Evolutionary conservation across 805 yeast species (phyloP).

Genomic region (Myxozyma vanderwaltii): DNA sequence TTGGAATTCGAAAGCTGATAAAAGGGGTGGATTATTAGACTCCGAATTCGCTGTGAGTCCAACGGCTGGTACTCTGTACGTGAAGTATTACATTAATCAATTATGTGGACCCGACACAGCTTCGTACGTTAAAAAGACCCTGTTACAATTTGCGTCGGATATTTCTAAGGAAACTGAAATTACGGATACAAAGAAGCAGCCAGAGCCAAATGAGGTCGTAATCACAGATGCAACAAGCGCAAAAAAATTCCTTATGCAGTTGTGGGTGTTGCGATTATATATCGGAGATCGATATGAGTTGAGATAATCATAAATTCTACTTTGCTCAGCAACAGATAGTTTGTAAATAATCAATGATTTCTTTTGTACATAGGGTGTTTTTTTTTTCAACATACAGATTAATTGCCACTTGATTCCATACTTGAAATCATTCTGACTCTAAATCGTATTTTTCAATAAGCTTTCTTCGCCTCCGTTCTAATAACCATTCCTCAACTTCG

Average conservation of each 20-base stretch:
- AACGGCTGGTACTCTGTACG: neutral
- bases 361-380: neutral
- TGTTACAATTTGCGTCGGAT: neutral
- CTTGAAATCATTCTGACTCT: neutral
- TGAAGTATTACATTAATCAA: slow-evolving; percentile 5
- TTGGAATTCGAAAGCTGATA: neutral
- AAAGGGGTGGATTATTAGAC: neutral
- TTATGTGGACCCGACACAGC: slow-evolving; percentile 12
- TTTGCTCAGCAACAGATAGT: too few relatives aligned
- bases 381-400: neutral
- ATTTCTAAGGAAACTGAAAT: neutral
- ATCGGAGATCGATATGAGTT: slow-evolving; percentile 10
- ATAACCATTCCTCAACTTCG: slow-evolving; percentile 38
- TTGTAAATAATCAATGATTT: neutral
- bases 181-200: neutral
- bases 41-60: slow-evolving; percentile 2
- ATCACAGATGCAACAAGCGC: slow-evolving; percentile 1
- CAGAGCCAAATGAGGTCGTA: neutral
- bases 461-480: slow-evolving; percentile 17
- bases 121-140: neutral
- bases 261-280: slow-evolving; percentile 17
- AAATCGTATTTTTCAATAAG: slow-evolving; percentile 23
- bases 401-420: too few relatives aligned
- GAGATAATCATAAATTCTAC: neutral
- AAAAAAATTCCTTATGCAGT: slow-evolving; percentile 5